Evolutionary conservation across 176 grass and related monocot genomes (phyloP).

Genomic region (Aegilops bicornis): DNA sequence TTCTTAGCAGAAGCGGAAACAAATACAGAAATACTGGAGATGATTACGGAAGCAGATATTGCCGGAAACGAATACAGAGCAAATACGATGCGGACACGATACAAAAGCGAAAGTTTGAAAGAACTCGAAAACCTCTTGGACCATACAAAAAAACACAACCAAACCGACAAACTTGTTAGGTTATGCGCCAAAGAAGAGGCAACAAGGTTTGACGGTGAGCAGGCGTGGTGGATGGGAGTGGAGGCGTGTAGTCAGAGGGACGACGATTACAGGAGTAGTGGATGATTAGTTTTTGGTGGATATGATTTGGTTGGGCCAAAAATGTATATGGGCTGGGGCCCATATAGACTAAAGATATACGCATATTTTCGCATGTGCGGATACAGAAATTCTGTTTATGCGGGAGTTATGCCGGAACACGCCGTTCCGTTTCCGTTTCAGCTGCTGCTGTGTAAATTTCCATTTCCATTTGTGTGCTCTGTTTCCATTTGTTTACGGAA

Average conservation of each 20-base stretch:
- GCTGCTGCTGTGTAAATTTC: neutral
- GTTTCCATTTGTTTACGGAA: neutral
- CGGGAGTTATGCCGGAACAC: neutral
- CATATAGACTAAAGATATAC: neutral
- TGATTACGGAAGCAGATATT: neutral
- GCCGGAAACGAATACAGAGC: neutral
- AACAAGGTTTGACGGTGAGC: neutral
- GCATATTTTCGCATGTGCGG: neutral
- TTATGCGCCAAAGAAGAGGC: neutral
- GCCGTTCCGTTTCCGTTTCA: neutral
- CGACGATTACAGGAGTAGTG: neutral
- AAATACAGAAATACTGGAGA: neutral
- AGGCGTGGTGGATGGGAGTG: neutral
- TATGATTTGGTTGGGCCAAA: neutral
- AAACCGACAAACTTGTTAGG: neutral
- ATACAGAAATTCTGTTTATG: neutral
- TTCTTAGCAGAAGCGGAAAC: neutral
- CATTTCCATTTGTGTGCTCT: neutral
- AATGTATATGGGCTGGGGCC: neutral
- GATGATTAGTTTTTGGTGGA: neutral
- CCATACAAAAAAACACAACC: neutral
- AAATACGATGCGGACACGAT: neutral
- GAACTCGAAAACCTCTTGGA: neutral
- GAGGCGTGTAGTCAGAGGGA: neutral
- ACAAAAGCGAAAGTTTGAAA: neutral